phyloP scores from a whole-genome alignment of 306 rosid species.

The Clitoria ternatea region DNA sequence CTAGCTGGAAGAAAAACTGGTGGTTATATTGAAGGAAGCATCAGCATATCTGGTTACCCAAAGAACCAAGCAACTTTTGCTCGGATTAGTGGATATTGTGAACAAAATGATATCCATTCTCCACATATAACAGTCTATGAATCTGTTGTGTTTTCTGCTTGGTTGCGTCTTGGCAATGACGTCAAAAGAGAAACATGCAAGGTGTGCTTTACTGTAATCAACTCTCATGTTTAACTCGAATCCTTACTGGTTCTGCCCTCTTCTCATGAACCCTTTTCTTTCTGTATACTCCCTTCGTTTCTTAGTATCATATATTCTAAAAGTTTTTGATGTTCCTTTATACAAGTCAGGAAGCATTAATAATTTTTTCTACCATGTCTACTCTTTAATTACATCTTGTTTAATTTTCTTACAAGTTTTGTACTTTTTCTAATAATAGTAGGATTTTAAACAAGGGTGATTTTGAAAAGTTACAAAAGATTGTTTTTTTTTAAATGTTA shows the following conservation, averaged over 20 bases:
- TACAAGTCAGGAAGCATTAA: too few species aligned
- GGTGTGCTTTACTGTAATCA: constrained; percentile 29
- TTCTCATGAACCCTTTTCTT: background rate
- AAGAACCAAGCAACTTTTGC: constrained; percentile 56
- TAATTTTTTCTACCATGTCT: too few species aligned
- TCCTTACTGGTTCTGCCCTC: too few species aligned
- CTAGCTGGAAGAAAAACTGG: constrained; percentile 56
- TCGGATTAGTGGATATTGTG: constrained; percentile 49
- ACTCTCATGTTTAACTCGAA: background rate
- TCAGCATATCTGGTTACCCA: constrained; percentile 48
- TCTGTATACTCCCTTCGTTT: too few species aligned
- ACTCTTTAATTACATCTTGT: too few species aligned
- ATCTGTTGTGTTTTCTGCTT: constrained; percentile 47
- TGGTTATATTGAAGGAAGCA: constrained; percentile 52
- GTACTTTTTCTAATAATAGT: too few species aligned
- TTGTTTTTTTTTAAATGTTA: too few species aligned
- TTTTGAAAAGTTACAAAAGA: too few species aligned
- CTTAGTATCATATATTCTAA: too few species aligned
- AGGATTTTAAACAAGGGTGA: too few species aligned
- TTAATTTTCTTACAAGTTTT: too few species aligned
- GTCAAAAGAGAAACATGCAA: constrained; percentile 30
- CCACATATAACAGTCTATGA: constrained; percentile 46
- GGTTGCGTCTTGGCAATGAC: constrained; percentile 47
- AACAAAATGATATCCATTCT: constrained; percentile 53
- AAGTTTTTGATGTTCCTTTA: too few species aligned